A percentile compares a stretch with the other conserved stretches of the same genome.
Evolutionary conservation across 2,329 filamentous ascomycete species (phyloP).

Genomic region (Scedosporium apiospermum): DNA sequence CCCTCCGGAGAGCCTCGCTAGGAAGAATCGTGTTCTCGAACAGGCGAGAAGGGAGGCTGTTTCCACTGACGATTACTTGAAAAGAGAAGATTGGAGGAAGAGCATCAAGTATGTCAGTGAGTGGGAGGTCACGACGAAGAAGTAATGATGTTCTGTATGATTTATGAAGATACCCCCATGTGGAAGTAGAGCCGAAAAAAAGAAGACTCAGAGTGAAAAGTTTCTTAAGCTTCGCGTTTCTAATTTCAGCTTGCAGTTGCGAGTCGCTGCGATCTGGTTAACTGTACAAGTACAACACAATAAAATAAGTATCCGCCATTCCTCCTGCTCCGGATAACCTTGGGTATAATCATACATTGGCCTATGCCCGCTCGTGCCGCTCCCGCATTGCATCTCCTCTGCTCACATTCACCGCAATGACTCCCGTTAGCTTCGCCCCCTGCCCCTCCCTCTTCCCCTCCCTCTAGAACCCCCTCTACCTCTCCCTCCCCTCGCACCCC

Average conservation of each 20-base stretch:
- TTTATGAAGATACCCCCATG: not conserved
- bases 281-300: not conserved
- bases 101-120: constrained; percentile 26
- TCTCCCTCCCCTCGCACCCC: constrained; percentile 24
- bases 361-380: not conserved
- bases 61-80: constrained; percentile 12
- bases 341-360: not conserved
- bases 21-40: not conserved
- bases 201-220: not conserved
- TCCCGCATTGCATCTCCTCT: not conserved
- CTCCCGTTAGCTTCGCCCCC: constrained; percentile 11
- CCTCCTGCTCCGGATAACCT: not conserved
- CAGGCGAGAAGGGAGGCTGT: not conserved
- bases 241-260: not conserved
- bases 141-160: not conserved
- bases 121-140: constrained; percentile 27
- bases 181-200: not conserved
- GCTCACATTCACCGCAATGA: not conserved
- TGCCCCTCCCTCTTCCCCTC: constrained; percentile 21
- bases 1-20: not conserved
- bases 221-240: not conserved
- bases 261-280: not conserved
- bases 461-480: constrained; percentile 23
- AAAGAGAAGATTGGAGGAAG: constrained; percentile 28
- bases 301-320: not conserved